phyloP scores from a whole-genome alignment of 345 rosid genomes.

The Erodium maritimum region DNA sequence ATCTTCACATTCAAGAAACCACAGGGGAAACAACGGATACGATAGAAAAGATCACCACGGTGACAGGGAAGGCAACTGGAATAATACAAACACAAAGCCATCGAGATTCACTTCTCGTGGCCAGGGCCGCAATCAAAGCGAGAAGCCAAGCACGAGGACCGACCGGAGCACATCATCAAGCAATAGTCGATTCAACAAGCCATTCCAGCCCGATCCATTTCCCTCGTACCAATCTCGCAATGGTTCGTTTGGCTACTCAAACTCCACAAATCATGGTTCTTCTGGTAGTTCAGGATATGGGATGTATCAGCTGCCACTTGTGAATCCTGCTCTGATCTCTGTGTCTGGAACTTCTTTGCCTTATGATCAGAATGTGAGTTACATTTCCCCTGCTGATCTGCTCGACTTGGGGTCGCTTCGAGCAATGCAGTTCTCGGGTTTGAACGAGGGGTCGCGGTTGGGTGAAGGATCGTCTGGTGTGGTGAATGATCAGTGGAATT shows the following conservation, averaged over 20 bases:
- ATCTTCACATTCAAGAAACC: slow-evolving; percentile 38
- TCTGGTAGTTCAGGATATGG: slow-evolving; percentile 48
- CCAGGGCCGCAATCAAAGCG: slow-evolving; percentile 48
- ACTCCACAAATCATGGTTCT: slow-evolving; percentile 36
- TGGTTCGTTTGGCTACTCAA: slow-evolving; percentile 37
- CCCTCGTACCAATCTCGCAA: slow-evolving; percentile 54
- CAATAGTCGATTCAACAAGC: slow-evolving; percentile 49
- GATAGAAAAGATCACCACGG: slow-evolving; percentile 63
- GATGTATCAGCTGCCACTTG: slow-evolving; percentile 47
- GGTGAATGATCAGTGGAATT: slow-evolving; percentile 39
- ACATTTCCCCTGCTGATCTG: slow-evolving; percentile 45
- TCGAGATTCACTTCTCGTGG: slow-evolving; percentile 50
- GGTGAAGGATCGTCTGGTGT: slow-evolving; percentile 32
- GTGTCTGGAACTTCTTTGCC: slow-evolving; percentile 55
- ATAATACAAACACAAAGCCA: slow-evolving; percentile 27
- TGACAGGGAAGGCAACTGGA: slow-evolving; percentile 82
- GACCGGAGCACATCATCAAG: slow-evolving; percentile 29
- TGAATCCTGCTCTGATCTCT: slow-evolving; percentile 41
- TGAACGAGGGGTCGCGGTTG: slow-evolving; percentile 4
- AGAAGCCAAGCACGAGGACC: slow-evolving; percentile 43
- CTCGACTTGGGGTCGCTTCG: slow-evolving; percentile 62
- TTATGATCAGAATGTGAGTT: slow-evolving; percentile 46
- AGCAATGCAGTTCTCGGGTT: background rate
- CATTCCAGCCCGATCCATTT: slow-evolving; percentile 47
- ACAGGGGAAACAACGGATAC: slow-evolving; percentile 48